These are phyloP conservation scores for Desmodesmus armatus DNA, from an alignment of 139 green algal species.

Conservation along the genomic window DNA sequence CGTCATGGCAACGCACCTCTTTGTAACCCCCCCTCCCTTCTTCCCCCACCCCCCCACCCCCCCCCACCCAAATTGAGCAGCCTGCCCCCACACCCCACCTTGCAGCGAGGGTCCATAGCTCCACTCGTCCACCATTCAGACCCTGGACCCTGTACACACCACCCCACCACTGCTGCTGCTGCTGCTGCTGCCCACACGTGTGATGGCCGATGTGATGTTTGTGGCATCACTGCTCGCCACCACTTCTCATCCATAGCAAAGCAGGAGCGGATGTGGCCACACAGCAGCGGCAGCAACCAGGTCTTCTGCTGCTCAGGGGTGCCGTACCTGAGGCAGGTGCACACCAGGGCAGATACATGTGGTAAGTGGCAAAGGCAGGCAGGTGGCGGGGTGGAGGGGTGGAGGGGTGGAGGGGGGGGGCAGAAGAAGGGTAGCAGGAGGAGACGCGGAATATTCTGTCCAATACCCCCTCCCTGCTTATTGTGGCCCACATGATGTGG, in stretches of 20 bases:
- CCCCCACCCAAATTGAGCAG: background rate
- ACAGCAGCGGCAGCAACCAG: conserved; percentile 95
- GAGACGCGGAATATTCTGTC: no score
- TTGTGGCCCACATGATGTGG: no score
- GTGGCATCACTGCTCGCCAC: conserved; percentile 98
- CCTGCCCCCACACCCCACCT: background rate
- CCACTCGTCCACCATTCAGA: conserved; percentile 97
- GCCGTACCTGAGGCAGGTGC: conserved; percentile 77
- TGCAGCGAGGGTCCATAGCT: conserved; percentile 85
- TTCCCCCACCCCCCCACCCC: background rate
- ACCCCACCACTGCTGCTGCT: conserved; percentile 42
- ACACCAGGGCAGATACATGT: no score
- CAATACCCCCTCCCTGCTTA: no score
- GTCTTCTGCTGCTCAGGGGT: conserved; percentile 82
- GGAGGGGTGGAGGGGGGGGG: no score
- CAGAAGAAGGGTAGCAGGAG: no score
- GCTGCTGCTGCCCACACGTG: background rate
- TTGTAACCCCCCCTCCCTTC: no score
- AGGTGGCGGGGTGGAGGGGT: no score
- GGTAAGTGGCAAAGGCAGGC: no score
- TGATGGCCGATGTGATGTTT: conserved; percentile 87
- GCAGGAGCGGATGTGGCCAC: conserved; percentile 89
- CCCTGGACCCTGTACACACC: conserved; percentile 76
- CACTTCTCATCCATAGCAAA: conserved; percentile 99
- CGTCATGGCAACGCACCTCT: no score